Conservation (phyloP, 192 early-diverging fungal species). For the Entomortierella chlamydospora region DNA sequence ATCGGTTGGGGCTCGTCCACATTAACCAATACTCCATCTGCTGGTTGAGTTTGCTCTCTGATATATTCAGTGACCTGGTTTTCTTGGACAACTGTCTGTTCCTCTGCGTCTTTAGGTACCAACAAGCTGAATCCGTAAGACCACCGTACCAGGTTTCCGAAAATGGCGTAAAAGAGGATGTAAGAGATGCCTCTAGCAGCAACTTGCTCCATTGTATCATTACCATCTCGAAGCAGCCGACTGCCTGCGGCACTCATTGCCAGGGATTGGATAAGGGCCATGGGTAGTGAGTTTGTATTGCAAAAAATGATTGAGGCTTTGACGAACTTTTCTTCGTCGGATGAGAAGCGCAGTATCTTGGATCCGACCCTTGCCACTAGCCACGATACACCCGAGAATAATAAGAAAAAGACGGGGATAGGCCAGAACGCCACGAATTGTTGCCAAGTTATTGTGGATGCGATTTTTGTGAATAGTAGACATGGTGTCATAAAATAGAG, state of each 20-base stretch:
- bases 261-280: conserved; percentile 74
- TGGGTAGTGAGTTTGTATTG: conserved; percentile 81
- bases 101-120: conserved; percentile 35
- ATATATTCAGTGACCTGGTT: neutral
- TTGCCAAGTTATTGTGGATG: conserved; percentile 70
- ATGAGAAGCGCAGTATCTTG: conserved; percentile 53
- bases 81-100: neutral
- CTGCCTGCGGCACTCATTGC: conserved; percentile 57
- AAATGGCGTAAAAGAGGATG: conserved; percentile 83
- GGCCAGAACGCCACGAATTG: conserved; percentile 80
- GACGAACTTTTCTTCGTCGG: conserved; percentile 68
- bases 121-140: conserved; percentile 77
- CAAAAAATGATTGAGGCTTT: conserved; percentile 72
- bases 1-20: conserved; percentile 7
- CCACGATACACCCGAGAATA: conserved; percentile 52
- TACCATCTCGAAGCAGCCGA: conserved; percentile 47
- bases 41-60: neutral
- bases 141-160: conserved; percentile 84
- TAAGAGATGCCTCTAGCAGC: conserved; percentile 77
- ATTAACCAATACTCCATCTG: conserved; percentile 4
- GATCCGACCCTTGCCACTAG: conserved; percentile 39
- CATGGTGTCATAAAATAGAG: conserved; percentile 80
- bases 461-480: conserved; percentile 80
- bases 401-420: conserved; percentile 65
- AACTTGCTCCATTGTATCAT: conserved; percentile 55